Evolutionary conservation across 495 filamentous ascomycete species (phyloP).

Genomic region (Venustampulla echinocandica): DNA sequence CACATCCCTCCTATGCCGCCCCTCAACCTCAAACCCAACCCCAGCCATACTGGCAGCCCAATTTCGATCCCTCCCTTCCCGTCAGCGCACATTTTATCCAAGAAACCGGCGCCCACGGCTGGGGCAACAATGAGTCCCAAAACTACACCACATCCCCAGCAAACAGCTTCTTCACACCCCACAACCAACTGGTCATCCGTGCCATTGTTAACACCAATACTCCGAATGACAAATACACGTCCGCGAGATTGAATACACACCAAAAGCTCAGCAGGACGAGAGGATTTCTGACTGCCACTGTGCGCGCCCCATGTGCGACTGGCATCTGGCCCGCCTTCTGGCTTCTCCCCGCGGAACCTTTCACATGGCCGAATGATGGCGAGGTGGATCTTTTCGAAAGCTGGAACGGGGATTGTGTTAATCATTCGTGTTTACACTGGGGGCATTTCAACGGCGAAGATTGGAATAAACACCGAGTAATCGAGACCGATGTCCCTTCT

Average conservation of each 20-base stretch:
- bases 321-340: conserved; percentile 40
- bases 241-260: conserved; percentile 31
- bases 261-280: conserved; percentile 30
- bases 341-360: conserved; percentile 35
- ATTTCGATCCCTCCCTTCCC: conserved; percentile 25
- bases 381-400: conserved; percentile 57
- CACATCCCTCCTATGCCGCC: conserved; percentile 6
- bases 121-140: conserved; percentile 39
- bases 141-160: conserved; percentile 29
- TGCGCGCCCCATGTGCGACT: conserved; percentile 30
- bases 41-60: conserved; percentile 29
- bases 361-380: conserved; percentile 48
- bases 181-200: conserved; percentile 32
- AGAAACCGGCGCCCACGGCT: conserved; percentile 35
- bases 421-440: conserved; percentile 40
- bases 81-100: conserved; percentile 30
- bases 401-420: conserved; percentile 31
- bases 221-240: conserved; percentile 29
- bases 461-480: conserved; percentile 33
- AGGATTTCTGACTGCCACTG: conserved; percentile 28
- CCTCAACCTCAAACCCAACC: conserved; percentile 5
- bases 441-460: conserved; percentile 34
- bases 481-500: conserved; percentile 27
- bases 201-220: conserved; percentile 24
- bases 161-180: conserved; percentile 33